Conservation (phyloP, 164 flowering plant species). For the Chimonanthus praecox region DNA sequence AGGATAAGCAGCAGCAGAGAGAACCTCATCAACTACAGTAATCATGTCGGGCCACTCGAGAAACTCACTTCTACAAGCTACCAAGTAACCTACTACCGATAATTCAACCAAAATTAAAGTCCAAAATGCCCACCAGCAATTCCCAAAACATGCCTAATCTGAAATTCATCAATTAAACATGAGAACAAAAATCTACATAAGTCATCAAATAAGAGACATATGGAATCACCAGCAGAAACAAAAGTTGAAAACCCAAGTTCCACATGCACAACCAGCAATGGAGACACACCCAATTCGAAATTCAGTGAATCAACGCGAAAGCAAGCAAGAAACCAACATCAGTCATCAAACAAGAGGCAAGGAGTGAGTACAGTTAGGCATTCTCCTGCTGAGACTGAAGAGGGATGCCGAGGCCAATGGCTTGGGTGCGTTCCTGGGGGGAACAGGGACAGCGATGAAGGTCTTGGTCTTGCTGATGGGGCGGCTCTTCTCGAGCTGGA, state of each 20-base stretch:
- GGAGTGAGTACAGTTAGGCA: background rate
- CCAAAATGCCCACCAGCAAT: background rate
- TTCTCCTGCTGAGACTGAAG: constrained; percentile 43
- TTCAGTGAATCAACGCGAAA: no score
- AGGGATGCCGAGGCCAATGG: constrained; percentile 39
- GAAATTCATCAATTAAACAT: background rate
- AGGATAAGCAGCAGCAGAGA: background rate
- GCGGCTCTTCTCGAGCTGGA: constrained; percentile 58
- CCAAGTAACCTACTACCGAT: background rate
- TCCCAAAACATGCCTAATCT: background rate
- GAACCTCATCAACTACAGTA: background rate
- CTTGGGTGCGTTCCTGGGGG: constrained; percentile 20
- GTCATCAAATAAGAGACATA: background rate
- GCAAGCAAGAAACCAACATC: background rate
- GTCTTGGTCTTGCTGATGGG: constrained; percentile 88
- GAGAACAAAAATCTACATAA: background rate
- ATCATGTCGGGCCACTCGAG: background rate
- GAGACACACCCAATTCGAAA: background rate
- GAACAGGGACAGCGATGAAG: constrained; percentile 50
- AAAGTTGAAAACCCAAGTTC: background rate
- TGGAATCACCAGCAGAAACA: background rate
- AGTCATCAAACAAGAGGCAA: background rate
- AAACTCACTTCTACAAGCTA: background rate
- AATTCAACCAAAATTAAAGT: background rate
- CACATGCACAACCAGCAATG: background rate